Evolutionary conservation across 1,284 basidiomycete genomes (phyloP).

Genomic region (Heliocybe sulcata): DNA sequence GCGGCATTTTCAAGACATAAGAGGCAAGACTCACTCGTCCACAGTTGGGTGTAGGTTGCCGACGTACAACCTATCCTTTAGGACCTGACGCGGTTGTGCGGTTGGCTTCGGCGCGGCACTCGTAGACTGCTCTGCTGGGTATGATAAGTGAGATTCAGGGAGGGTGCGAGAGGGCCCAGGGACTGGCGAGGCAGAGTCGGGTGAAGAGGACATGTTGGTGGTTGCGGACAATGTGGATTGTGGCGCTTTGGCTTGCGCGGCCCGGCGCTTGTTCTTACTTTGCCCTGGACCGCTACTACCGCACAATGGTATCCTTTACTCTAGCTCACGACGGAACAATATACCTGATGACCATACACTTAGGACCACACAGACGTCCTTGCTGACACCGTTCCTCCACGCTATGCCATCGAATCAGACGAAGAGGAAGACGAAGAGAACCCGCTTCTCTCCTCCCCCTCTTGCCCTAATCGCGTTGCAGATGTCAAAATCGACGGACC

Average conservation of each 20-base stretch:
- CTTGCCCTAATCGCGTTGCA: conserved; percentile 11
- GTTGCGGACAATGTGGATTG: background rate
- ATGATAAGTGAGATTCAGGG: conserved; percentile 11
- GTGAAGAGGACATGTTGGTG: background rate
- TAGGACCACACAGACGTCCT: conserved; percentile 37
- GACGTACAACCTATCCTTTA: conserved; percentile 78
- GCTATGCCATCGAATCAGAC: conserved; percentile 60
- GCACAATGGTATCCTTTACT: no score
- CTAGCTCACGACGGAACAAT: no score
- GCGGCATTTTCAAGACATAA: no score
- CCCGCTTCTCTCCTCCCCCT: conserved; percentile 21
- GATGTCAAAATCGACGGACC: conserved; percentile 24
- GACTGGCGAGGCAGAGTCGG: background rate
- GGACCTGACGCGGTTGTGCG: conserved; percentile 19
- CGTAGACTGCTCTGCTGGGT: conserved; percentile 8
- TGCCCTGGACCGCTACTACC: no score
- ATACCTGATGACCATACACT: no score
- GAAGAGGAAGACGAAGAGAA: conserved; percentile 57
- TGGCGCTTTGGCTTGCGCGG: no score
- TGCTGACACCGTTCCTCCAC: conserved; percentile 45
- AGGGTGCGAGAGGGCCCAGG: background rate
- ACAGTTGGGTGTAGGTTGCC: conserved; percentile 86
- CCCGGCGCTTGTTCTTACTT: no score
- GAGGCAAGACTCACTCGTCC: conserved; percentile 73
- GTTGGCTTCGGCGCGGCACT: background rate